Evolutionary conservation across 2,329 filamentous ascomycete species (phyloP).

Genomic region (Fusarium zealandicum): DNA sequence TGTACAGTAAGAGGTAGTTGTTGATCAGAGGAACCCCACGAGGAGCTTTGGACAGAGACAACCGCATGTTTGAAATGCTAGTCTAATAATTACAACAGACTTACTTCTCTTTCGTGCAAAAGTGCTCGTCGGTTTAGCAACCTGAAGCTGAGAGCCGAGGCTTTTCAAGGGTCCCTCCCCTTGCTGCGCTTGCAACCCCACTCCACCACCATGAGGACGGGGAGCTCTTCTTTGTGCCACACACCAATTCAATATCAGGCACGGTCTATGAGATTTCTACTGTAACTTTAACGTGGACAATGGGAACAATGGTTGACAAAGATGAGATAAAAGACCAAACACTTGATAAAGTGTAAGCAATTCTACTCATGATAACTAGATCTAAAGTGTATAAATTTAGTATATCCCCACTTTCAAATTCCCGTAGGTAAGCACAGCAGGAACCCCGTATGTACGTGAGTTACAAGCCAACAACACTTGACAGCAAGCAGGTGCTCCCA

Average conservation of each 20-base stretch:
- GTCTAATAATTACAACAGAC: no score
- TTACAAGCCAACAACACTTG: neutral
- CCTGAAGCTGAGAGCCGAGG: constrained; percentile 8
- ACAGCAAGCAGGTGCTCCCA: neutral
- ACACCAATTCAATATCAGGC: constrained; percentile 6
- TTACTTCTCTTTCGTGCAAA: neutral
- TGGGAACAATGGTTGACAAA: no score
- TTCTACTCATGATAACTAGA: no score
- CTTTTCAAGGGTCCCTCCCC: constrained; percentile 7
- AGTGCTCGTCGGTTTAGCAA: neutral
- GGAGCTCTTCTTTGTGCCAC: constrained; percentile 2
- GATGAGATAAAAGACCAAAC: no score
- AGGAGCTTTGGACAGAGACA: neutral
- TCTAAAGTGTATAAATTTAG: no score
- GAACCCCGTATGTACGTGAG: neutral
- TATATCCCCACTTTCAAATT: neutral
- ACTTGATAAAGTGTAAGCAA: no score
- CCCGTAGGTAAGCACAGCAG: neutral
- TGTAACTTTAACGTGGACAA: no score
- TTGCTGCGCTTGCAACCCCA: constrained; percentile 3
- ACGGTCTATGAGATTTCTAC: neutral
- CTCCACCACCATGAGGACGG: constrained; percentile 3
- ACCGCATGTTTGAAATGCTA: no score
- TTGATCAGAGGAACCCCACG: neutral
- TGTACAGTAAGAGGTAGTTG: no score